Base-by-base conservation (phyloP, 768 basidiomycete species). In the Auricularia cornea region DNA sequence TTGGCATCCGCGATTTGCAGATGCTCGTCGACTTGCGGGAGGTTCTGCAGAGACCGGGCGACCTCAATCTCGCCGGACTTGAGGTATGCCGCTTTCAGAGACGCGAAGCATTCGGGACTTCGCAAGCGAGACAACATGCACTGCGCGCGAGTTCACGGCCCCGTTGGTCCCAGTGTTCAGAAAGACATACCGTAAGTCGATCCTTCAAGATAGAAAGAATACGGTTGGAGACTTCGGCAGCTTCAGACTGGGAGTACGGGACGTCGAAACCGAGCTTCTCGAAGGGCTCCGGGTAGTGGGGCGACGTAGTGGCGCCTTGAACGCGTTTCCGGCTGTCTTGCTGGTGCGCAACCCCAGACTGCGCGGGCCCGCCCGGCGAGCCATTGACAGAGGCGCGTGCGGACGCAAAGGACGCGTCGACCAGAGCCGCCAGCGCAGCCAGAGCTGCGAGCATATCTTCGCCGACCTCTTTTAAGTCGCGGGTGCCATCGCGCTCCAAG, bases 251-350 rank as follows among this genome's bases (percentile, higher is more conserved):
- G 5, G 64, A 69, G 8, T 35, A 35, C 4, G 80, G 79, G 2
- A 74, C 68, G 12, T 48, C 56, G 1, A 64, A 29, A 2, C 70
- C 70, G 20, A 80, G 67, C 31, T 63, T 72, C 3, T 66, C 67
- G 56, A 81, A 77, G 0, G 69, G 70, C 5, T 67, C 61, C 11
- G 44, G 30, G 41, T 81, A 70, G 12, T 76, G 51, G 6, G 63
- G n/a, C 3, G 63, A 63, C 3, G 63, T 48, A 38, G 54, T 20
- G 10, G 54, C 54, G 20, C 54, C 26, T 20, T 33, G 18, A 29
- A 56, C 59, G 61, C 68, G 60, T 51, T 40, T 61, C 63, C 63
- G 68, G 67, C 61, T 72, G 44, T 61, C 44, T 60, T 70, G 70
- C 59, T 72, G 73, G 62, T 75, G 78, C n/a, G n/a, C n/a, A n/a